These are phyloP conservation scores for Cynara cardunculus DNA, from an alignment of 129 eudicot species.

Conservation along the genomic window DNA sequence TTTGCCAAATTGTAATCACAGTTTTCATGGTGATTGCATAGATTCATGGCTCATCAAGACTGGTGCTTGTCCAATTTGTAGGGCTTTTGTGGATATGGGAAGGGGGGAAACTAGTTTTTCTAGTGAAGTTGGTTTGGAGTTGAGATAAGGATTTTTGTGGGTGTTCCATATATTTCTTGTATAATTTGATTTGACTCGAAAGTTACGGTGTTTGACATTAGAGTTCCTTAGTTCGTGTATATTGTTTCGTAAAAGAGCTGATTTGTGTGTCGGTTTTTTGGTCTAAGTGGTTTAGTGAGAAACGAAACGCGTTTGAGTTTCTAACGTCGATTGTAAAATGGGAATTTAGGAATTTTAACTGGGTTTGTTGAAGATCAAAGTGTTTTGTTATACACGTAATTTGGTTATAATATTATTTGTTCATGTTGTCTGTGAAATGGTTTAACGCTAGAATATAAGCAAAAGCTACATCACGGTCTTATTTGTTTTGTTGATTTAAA, in stretches of 20 bases:
- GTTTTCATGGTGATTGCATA: conserved; percentile 47
- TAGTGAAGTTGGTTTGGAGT: conserved; percentile 26
- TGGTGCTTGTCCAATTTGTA: conserved; percentile 53
- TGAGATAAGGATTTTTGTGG: not conserved
- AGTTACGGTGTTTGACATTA: too few relatives aligned
- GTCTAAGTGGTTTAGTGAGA: not conserved
- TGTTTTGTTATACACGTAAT: not conserved
- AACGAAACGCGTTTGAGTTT: not conserved
- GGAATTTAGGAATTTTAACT: not conserved
- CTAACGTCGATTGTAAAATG: not conserved
- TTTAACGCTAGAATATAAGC: too few relatives aligned
- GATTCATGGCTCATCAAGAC: conserved; percentile 48
- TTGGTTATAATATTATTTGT: too few relatives aligned
- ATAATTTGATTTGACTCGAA: not conserved
- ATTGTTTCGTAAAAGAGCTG: conserved; percentile 4
- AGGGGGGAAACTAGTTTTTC: conserved; percentile 27
- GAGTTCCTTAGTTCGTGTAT: conserved; percentile 2
- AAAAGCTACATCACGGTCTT: too few relatives aligned
- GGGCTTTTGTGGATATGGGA: conserved; percentile 35
- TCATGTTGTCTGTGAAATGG: not conserved
- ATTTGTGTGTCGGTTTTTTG: not conserved
- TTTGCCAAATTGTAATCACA: conserved; percentile 51
- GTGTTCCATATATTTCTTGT: not conserved
- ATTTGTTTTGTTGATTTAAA: too few relatives aligned
- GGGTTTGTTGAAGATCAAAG: not conserved